Evolutionary conservation across 805 yeast species (phyloP).

Genomic region (Zygoascus biomembranicola): DNA sequence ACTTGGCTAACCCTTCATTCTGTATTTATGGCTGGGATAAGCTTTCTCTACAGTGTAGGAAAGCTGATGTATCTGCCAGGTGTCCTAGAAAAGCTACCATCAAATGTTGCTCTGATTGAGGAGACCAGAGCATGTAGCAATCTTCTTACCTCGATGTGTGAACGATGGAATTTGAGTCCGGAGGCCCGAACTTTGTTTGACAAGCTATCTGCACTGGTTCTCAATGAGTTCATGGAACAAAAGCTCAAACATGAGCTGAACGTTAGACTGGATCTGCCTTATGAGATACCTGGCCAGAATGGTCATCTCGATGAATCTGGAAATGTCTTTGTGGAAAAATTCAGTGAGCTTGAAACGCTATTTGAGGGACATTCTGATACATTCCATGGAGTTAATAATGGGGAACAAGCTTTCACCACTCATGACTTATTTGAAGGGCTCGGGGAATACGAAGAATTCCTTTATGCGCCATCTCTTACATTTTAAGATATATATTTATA

Average conservation of each 20-base stretch:
- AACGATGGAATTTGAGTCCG: background rate
- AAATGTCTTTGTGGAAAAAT: background rate
- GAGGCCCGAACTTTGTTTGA: background rate
- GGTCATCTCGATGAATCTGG: background rate
- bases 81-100: background rate
- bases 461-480: background rate
- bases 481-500: background rate
- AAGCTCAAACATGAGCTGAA: background rate
- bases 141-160: slow-evolving; percentile 3
- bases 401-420: background rate
- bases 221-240: background rate
- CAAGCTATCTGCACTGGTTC: background rate
- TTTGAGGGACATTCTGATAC: background rate
- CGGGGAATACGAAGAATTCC: background rate
- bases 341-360: background rate
- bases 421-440: background rate
- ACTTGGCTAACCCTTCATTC: slow-evolving; percentile 5
- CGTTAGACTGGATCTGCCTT: background rate
- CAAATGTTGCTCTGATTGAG: slow-evolving; percentile 1
- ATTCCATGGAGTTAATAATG: background rate
- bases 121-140: slow-evolving; percentile 6
- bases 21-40: slow-evolving; percentile 7
- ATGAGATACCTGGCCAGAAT: background rate
- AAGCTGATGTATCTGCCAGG: background rate
- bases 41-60: slow-evolving; percentile 1